Evolutionary conservation across 192 early-diverging fungal species (phyloP).

Genomic region (Coemansia sp.): DNA sequence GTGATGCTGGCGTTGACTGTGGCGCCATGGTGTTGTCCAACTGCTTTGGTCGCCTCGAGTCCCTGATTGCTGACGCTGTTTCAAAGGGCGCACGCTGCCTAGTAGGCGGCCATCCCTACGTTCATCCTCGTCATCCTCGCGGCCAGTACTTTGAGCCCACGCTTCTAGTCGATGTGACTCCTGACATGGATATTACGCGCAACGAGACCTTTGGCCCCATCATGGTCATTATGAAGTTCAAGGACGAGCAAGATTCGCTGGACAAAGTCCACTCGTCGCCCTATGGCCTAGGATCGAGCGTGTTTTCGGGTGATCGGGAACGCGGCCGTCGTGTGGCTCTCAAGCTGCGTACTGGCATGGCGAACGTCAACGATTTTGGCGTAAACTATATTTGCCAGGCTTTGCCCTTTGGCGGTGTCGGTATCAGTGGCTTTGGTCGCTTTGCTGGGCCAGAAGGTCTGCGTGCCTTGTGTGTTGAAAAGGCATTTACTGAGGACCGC

Average conservation of each 20-base stretch:
- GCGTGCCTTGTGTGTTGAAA: slow-evolving; percentile 66
- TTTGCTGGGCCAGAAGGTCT: slow-evolving; percentile 75
- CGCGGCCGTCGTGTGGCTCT: slow-evolving; percentile 62
- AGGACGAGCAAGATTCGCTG: slow-evolving; percentile 66
- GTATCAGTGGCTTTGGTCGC: slow-evolving; percentile 73
- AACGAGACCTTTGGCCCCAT: slow-evolving; percentile 80
- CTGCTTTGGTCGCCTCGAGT: slow-evolving; percentile 57
- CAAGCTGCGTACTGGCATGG: slow-evolving; percentile 69
- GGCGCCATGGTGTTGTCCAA: slow-evolving; percentile 81
- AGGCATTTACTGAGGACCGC: slow-evolving; percentile 71
- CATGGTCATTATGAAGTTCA: slow-evolving; percentile 74
- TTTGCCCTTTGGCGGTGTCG: slow-evolving; percentile 80
- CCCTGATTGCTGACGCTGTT: slow-evolving; percentile 73
- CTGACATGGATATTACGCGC: slow-evolving; percentile 73
- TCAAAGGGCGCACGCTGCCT: slow-evolving; percentile 71
- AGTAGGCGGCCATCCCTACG: slow-evolving; percentile 64
- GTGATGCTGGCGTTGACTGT: slow-evolving; percentile 62
- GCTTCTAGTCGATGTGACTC: slow-evolving; percentile 72
- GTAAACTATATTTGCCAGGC: slow-evolving; percentile 82
- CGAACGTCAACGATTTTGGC: slow-evolving; percentile 86
- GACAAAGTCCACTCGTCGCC: slow-evolving; percentile 64
- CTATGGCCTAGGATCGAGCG: slow-evolving; percentile 76
- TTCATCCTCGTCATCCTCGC: slow-evolving; percentile 67
- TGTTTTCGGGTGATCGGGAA: slow-evolving; percentile 70
- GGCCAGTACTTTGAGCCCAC: slow-evolving; percentile 84